Conservation (phyloP, 75 land plant genomes). For the Pseudotsuga menziesii region DNA sequence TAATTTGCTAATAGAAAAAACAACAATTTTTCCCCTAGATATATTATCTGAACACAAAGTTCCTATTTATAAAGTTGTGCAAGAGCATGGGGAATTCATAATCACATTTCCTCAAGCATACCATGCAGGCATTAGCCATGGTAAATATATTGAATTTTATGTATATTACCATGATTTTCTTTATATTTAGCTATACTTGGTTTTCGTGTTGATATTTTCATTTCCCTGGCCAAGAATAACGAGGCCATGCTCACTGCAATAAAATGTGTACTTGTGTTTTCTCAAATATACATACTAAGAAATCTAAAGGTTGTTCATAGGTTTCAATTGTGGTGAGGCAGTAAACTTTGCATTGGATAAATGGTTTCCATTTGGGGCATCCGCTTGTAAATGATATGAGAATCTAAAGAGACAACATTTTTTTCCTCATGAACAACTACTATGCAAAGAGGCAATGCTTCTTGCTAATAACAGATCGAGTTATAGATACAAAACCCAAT, state of each 20-base stretch:
- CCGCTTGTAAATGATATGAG: constrained; percentile 80
- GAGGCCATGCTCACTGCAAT: not conserved
- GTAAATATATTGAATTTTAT: constrained; percentile 26
- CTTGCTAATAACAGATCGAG: constrained; percentile 17
- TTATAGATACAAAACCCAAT: constrained; percentile 19
- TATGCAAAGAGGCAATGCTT: constrained; percentile 81
- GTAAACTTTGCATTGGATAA: constrained; percentile 92
- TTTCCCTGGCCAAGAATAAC: not conserved
- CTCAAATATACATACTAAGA: too few species aligned
- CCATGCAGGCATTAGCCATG: constrained; percentile 96
- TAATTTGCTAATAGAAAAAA: constrained; percentile 84
- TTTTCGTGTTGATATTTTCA: not conserved
- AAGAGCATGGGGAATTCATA: constrained; percentile 85
- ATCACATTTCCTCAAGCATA: constrained; percentile 90
- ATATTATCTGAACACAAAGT: constrained; percentile 63
- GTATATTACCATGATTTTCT: not conserved
- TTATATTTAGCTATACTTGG: not conserved
- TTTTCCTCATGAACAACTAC: constrained; percentile 85
- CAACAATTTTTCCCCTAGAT: constrained; percentile 90
- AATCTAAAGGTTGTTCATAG: constrained; percentile 21
- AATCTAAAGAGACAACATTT: constrained; percentile 72
- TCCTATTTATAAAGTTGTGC: constrained; percentile 86
- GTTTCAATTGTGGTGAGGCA: constrained; percentile 98
- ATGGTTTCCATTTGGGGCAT: constrained; percentile 88
- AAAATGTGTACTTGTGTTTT: not conserved